phyloP scores from a whole-genome alignment of 805 yeast genomes.

The Saccharomycopsis oosterbeekiorum region DNA sequence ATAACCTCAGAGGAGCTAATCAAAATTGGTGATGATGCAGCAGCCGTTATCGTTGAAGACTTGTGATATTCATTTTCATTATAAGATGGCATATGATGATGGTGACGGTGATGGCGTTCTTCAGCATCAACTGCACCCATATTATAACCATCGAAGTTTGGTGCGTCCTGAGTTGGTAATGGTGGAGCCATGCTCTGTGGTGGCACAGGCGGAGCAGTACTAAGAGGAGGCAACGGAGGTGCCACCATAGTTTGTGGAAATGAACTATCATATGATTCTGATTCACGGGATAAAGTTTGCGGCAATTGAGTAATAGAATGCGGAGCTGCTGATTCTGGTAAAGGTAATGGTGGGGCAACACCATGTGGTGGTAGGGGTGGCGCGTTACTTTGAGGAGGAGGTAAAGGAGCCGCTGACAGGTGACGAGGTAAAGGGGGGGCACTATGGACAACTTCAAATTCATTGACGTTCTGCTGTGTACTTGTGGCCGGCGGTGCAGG shows the following conservation, averaged over 20 bases:
- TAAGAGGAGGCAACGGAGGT: slow-evolving; percentile 8
- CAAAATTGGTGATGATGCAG: not conserved
- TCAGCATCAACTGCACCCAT: not conserved
- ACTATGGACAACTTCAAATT: not conserved
- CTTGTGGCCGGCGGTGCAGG: slow-evolving; percentile 17
- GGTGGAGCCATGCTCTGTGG: slow-evolving; percentile 1
- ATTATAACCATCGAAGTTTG: not conserved
- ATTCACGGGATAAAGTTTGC: not conserved
- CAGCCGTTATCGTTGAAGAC: too few relatives aligned
- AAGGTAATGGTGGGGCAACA: not conserved
- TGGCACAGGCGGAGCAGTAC: slow-evolving; percentile 13
- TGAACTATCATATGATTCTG: not conserved
- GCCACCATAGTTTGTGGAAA: not conserved
- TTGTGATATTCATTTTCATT: not conserved
- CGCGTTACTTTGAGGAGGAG: slow-evolving; percentile 19
- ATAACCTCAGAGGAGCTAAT: not conserved
- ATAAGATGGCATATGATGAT: not conserved
- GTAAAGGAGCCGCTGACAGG: slow-evolving; percentile 15
- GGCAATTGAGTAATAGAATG: not conserved
- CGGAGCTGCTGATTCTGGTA: not conserved
- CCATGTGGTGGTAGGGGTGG: slow-evolving; percentile 11
- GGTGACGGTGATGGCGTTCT: not conserved
- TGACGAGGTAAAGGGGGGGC: slow-evolving; percentile 19
- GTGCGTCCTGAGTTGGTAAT: not conserved
- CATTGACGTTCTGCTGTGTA: not conserved